Base-by-base conservation (phyloP, 768 basidiomycete genomes). In the Suillus plorans region DNA sequence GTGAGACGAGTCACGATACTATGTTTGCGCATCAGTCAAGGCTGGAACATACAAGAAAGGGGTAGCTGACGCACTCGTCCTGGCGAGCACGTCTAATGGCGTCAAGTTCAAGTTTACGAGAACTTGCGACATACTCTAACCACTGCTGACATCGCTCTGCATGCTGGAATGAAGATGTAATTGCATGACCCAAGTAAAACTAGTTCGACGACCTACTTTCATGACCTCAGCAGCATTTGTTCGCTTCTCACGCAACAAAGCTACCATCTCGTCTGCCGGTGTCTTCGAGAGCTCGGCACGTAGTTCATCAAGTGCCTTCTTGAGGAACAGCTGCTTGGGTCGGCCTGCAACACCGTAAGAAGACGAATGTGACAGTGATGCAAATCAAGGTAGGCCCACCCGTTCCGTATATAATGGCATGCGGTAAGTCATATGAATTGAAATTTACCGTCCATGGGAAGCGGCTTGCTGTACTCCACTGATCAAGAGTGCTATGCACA, bases 21-120 rank as follows among this genome's bases (percentile, higher is more conserved):
- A 59, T 20, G 25, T 12, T 31, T 31, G 12, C 12, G 9, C 12
- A 31, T 42, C 9, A 42, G 28, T 31, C 41, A 42, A 42, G 13
- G 25, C 18, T 41, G 25, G 39, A 28, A 41, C 18, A 42, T 12
- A 28, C 25, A 28, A 41, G 7, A 59, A 31, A 41, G 8, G 16
- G 3, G 25, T 20, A 18, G 18, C 12, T 31, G 18, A 10, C 58
- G 12, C 22, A 59, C 58, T 41, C 58, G 18, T 59, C 41, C 41
- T 41, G 41, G 25, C 58, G 58, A 31, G 3, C 12, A 28, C 58
- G 10, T 42, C 58, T 42, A 28, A 59, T 20, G 18, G 13, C 41
- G 28, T 42, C 41, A 20, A 59, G 58, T 59, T 59, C 58, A 31
- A 42, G 3, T 59, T 59, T 59, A 18, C 58, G 58, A 59, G 41